Conservation (phyloP, 2,329 filamentous ascomycete genomes). For the Alternaria hordeiaustralica region DNA sequence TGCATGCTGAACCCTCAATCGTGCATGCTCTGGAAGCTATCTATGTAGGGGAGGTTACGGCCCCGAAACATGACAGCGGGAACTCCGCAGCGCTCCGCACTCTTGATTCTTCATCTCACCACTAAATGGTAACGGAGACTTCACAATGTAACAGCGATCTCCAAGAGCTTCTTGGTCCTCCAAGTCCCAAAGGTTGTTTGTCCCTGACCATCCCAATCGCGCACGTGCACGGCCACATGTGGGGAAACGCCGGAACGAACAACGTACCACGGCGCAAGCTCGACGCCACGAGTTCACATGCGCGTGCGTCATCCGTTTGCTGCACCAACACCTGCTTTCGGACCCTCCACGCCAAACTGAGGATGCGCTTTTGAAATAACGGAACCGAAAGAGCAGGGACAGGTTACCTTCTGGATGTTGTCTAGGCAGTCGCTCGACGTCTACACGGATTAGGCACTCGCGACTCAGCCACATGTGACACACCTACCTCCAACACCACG, state of each 20-base stretch:
- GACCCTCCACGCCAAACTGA: not conserved
- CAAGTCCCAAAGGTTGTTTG: slow-evolving; percentile 1
- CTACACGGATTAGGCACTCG: not conserved
- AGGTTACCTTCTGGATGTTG: not conserved
- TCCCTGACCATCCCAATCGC: slow-evolving; percentile 14
- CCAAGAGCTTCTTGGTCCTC: not conserved
- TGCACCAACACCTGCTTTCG: not conserved
- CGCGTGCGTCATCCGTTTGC: slow-evolving; percentile 15
- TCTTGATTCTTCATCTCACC: not conserved
- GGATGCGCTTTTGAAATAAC: not conserved
- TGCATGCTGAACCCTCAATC: slow-evolving; percentile 15
- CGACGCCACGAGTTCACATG: slow-evolving; percentile 13
- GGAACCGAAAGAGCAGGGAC: not conserved
- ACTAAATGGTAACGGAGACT: not conserved
- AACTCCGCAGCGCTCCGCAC: not conserved
- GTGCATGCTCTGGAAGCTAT: slow-evolving; percentile 1
- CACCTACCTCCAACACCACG: not conserved
- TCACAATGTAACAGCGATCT: not conserved
- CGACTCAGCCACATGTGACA: slow-evolving; percentile 18
- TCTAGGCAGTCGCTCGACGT: not conserved
- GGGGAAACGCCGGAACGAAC: slow-evolving; percentile 11
- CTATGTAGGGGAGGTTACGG: not conserved
- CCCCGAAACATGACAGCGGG: slow-evolving; percentile 20
- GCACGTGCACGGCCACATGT: slow-evolving; percentile 15
- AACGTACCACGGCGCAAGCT: slow-evolving; percentile 13